Evolutionary conservation across 177 flowering plant species (phyloP).

Genomic region (Vitis hybrid): DNA sequence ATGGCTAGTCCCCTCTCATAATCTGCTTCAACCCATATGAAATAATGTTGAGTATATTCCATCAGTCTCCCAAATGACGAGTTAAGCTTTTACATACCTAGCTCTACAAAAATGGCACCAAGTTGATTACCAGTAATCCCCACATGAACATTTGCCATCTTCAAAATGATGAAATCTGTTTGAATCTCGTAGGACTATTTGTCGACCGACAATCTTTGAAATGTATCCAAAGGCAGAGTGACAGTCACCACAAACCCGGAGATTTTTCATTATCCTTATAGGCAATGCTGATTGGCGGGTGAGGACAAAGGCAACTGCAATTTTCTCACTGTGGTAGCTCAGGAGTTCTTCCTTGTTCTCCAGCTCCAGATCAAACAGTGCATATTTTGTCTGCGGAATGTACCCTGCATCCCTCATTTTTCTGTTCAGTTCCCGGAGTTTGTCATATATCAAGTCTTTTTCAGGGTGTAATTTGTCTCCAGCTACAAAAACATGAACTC

Average conservation of each 20-base stretch:
- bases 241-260: constrained; percentile 88
- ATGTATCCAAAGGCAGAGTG: constrained; percentile 74
- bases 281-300: constrained; percentile 57
- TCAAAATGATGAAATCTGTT: constrained; percentile 85
- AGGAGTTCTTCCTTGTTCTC: constrained; percentile 90
- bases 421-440: constrained; percentile 53
- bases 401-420: constrained; percentile 79
- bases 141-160: constrained; percentile 85
- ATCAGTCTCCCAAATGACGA: too few relatives aligned
- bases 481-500: constrained; percentile 87
- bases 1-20: too few relatives aligned
- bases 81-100: too few relatives aligned
- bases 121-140: constrained; percentile 69
- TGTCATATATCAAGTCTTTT: constrained; percentile 58
- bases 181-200: constrained; percentile 70
- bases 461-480: constrained; percentile 86
- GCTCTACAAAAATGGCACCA: too few relatives aligned
- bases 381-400: constrained; percentile 67
- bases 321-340: constrained; percentile 86
- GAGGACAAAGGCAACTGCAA: constrained; percentile 85
- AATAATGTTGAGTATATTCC: too few relatives aligned
- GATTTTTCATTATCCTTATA: constrained; percentile 88
- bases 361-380: constrained; percentile 74
- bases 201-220: constrained; percentile 59
- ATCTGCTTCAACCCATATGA: too few relatives aligned